A percentile compares a stretch with the other conserved stretches of the same genome.
Conservation (phyloP, 345 rosid species). For the Populus deltoides region DNA sequence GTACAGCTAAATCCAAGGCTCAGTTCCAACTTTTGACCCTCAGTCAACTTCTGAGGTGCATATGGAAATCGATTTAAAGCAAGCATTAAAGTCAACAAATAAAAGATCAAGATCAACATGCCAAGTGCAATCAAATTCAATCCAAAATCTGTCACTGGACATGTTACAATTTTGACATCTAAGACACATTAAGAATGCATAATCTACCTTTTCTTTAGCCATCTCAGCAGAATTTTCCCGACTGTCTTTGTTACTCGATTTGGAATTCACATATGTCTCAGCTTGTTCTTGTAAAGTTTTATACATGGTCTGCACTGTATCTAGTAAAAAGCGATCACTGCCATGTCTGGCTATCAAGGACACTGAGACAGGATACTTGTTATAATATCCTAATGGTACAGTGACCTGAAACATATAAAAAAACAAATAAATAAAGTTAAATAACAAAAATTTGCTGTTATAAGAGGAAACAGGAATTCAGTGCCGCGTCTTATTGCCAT, state of each 20-base stretch:
- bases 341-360: constrained; percentile 81
- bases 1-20: background rate
- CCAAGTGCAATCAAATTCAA: background rate
- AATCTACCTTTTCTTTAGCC: constrained; percentile 83
- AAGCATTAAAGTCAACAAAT: background rate
- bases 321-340: constrained; percentile 84
- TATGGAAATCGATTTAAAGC: background rate
- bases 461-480: background rate
- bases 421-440: background rate
- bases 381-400: constrained; percentile 65
- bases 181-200: background rate
- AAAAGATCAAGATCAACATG: background rate
- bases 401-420: constrained; percentile 54
- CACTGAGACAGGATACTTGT: constrained; percentile 72
- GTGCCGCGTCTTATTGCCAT: background rate
- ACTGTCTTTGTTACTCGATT: constrained; percentile 39
- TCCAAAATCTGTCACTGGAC: constrained; percentile 3
- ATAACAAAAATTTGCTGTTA: background rate
- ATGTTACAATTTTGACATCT: background rate
- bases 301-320: constrained; percentile 66
- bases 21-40: background rate
- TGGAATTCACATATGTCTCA: constrained; percentile 46
- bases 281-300: constrained; percentile 66
- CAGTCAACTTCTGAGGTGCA: background rate
- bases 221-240: constrained; percentile 65